phyloP scores from a whole-genome alignment of 371 early-diverging fungal genomes.

The Mortierella sp. region DNA sequence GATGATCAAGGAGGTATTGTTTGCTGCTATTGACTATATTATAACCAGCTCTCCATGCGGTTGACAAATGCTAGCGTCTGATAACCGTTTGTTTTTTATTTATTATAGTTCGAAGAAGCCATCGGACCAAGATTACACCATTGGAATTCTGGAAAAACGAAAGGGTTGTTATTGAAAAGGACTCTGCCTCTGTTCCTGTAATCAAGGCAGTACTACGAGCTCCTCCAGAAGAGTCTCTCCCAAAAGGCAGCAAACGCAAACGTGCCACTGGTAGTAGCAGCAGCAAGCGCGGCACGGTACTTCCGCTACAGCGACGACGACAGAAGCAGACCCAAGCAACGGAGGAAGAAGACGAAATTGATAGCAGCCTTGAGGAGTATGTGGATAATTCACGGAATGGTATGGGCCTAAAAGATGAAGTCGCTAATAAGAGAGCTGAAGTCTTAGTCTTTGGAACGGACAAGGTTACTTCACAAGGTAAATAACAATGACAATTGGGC shows the following conservation, averaged over 20 bases:
- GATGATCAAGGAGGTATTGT: conserved; percentile 36
- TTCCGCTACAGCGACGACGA: background rate
- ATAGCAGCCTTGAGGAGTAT: conserved; percentile 15
- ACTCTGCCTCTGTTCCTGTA: conserved; percentile 10
- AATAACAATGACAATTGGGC: background rate
- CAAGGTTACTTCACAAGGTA: conserved; percentile 23
- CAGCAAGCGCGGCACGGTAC: background rate
- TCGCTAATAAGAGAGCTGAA: conserved; percentile 13
- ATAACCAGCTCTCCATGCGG: background rate
- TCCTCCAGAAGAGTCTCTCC: background rate
- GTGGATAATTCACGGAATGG: background rate
- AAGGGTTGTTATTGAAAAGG: conserved; percentile 21
- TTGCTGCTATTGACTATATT: too few species aligned
- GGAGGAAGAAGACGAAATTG: background rate
- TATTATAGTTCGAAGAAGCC: conserved; percentile 40
- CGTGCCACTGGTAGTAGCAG: background rate
- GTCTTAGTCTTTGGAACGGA: conserved; percentile 18
- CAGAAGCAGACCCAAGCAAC: background rate
- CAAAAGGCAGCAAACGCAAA: conserved; percentile 9
- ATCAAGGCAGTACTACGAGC: conserved; percentile 50
- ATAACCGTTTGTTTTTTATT: background rate
- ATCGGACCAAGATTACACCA: conserved; percentile 37
- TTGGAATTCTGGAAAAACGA: conserved; percentile 54
- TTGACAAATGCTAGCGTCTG: background rate
- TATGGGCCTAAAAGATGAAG: conserved; percentile 16